Percentiles rank a stretch among this genome's conserved stretches.
Evolutionary conservation across 768 basidiomycete genomes (phyloP).

Genomic region (Multifurca ochricompacta): DNA sequence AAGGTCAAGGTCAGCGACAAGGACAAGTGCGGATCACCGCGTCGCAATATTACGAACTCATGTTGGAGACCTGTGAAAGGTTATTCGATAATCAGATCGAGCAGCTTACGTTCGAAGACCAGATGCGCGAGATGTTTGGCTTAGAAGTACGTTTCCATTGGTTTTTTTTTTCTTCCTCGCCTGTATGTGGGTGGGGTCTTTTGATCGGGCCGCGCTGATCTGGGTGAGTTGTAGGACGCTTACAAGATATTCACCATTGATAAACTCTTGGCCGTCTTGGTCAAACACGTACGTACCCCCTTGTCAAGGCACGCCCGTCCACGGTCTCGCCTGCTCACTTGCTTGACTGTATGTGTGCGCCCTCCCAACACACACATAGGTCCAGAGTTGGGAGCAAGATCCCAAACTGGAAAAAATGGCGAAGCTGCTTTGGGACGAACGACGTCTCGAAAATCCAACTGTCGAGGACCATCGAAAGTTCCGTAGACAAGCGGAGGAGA

Average conservation of each 20-base stretch:
- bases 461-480: conserved; percentile 66
- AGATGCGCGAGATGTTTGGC: conserved; percentile 83
- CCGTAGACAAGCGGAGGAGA: conserved; percentile 59
- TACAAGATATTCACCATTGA: conserved; percentile 93
- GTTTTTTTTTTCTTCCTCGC: not conserved
- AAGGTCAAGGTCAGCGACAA: conserved; percentile 12
- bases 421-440: conserved; percentile 62
- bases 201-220: not conserved
- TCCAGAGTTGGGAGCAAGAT: conserved; percentile 62
- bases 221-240: conserved; percentile 41
- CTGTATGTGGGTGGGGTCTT: no score
- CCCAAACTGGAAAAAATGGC: conserved; percentile 64
- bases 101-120: conserved; percentile 81
- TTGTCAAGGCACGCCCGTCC: no score
- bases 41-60: conserved; percentile 69
- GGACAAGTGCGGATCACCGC: conserved; percentile 33
- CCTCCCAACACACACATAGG: conserved; percentile 28
- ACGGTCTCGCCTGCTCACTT: no score
- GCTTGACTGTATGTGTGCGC: not conserved
- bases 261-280: conserved; percentile 77
- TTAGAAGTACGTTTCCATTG: conserved; percentile 43
- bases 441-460: conserved; percentile 48
- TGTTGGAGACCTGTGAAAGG: conserved; percentile 82
- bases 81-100: conserved; percentile 93
- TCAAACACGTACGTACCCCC: conserved; percentile 66